These are phyloP conservation scores for Botryotinia globosa DNA, from an alignment of 2,329 filamentous ascomycete species.

Conservation along the genomic window DNA sequence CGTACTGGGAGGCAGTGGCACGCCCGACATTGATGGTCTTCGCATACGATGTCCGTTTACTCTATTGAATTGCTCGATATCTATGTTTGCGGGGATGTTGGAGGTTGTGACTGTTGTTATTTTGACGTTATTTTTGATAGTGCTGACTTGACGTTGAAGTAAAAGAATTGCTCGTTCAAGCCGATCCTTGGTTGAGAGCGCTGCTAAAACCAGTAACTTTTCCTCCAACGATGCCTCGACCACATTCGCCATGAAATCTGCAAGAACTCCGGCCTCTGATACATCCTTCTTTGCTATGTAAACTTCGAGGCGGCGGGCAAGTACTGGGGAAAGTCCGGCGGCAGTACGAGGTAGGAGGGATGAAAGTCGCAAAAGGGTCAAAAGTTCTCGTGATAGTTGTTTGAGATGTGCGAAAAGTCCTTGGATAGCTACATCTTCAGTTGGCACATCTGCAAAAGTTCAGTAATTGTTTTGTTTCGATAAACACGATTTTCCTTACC, in stretches of 20 bases:
- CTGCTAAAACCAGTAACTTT: slow-evolving; percentile 81
- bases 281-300: slow-evolving; percentile 83
- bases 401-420: slow-evolving; percentile 79
- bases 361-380: slow-evolving; percentile 79
- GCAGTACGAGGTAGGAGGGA: slow-evolving; percentile 74
- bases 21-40: slow-evolving; percentile 31
- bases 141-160: slow-evolving; percentile 75
- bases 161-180: slow-evolving; percentile 81
- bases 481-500: slow-evolving; percentile 45
- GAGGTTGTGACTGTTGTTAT: slow-evolving; percentile 75
- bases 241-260: slow-evolving; percentile 96
- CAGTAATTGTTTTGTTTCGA: slow-evolving; percentile 23
- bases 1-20: slow-evolving; percentile 31
- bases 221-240: slow-evolving; percentile 86
- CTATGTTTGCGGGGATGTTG: slow-evolving; percentile 57
- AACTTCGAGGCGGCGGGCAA: slow-evolving; percentile 80
- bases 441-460: slow-evolving; percentile 31
- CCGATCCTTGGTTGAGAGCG: slow-evolving; percentile 73
- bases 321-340: slow-evolving; percentile 70
- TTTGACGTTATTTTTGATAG: slow-evolving; percentile 82
- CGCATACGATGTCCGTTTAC: slow-evolving; percentile 43
- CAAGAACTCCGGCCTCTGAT: slow-evolving; percentile 77
- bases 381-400: slow-evolving; percentile 78
- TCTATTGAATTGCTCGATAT: slow-evolving; percentile 52
- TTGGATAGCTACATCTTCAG: slow-evolving; percentile 62